Percentiles rank a stretch among this genome's conserved stretches.
These are phyloP conservation scores for Metschnikowia gelsemii DNA, from an alignment of 805 yeast genomes.

Conservation along the genomic window DNA sequence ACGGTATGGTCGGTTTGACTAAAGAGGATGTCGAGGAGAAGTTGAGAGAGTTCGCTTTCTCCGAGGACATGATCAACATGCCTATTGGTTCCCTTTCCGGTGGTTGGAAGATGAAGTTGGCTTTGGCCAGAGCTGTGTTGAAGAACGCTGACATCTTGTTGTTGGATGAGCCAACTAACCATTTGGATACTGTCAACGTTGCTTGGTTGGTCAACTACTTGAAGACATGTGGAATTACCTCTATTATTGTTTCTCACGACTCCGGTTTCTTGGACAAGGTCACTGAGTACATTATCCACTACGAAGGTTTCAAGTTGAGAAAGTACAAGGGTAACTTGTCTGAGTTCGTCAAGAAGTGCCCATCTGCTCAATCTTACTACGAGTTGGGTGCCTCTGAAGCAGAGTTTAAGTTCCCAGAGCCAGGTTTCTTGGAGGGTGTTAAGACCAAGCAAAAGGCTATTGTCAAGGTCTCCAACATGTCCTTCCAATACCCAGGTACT, in stretches of 20 bases:
- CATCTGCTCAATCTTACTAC: conserved; percentile 98
- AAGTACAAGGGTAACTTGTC: conserved; percentile 99
- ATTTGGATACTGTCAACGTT: conserved; percentile 98
- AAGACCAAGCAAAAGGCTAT: conserved; percentile 99
- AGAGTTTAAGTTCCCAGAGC: conserved; percentile 98
- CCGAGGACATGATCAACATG: conserved; percentile 89
- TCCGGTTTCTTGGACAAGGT: conserved; percentile 98
- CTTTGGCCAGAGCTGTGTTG: conserved; percentile 98
- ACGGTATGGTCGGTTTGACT: conserved; percentile 72
- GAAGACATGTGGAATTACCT: conserved; percentile 97
- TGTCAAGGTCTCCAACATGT: conserved; percentile 95
- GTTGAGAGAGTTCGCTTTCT: conserved; percentile 87
- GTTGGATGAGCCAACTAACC: conserved; percentile 99
- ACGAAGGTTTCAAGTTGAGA: conserved; percentile 99
- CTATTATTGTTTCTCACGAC: conserved; percentile 98
- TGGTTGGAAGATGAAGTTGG: conserved; percentile 99
- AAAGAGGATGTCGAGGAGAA: conserved; percentile 69
- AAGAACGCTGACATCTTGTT: conserved; percentile 96
- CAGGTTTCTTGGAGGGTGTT: conserved; percentile 99
- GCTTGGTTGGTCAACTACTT: conserved; percentile 99
- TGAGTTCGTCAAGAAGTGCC: conserved; percentile 97
- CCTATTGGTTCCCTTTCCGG: conserved; percentile 97
- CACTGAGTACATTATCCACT: conserved; percentile 97
- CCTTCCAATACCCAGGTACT: conserved; percentile 99
- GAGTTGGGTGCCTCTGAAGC: conserved; percentile 98